Base-by-base conservation (phyloP, 1,284 basidiomycete genomes). In the Cryptococcus deneoformans region DNA sequence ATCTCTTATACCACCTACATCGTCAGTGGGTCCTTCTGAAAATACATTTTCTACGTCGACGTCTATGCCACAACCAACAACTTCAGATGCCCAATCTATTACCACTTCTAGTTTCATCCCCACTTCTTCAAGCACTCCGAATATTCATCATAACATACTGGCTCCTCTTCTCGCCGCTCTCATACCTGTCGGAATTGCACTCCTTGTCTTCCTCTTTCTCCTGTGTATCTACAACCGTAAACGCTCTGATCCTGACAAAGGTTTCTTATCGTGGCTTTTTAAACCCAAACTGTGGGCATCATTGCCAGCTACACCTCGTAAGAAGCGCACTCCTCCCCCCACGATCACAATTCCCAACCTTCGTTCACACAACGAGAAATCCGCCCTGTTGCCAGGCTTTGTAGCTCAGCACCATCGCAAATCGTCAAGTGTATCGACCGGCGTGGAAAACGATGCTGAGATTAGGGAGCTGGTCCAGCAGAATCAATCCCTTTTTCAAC, bases 311-410 rank as follows among this genome's bases (percentile, higher is more conserved):
- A 5, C 9, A 24, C 20, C 20, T 20, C 20, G 20, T 20, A 20
- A 20, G 9, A 35, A 7, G 5, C 53, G 0, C 20, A 10, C n/a
- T 45, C 36, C 20, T 8, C 34, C 6, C 6, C 29, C 6, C 38
- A 12, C 12, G 8, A n/a, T 34, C 46, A 20, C 5, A 29, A 2
- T 9, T 14, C 46, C 46, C n/a, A 6, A 38, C 14, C 36, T 29
- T n/a, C 5, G 16, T 46, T 57, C 57, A 35, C 57, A 59, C 7
- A 45, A 51, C 14, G 65, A 64, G 45, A 64, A 57, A 20, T 63
- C 63, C 5, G 61, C 63, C 24, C 53, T 67, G 1, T 53, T 67
- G 11, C 54, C 61, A 7, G 60, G 58, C 5, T 61, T 61, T 46
- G 50, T 59, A 10, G 57, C 59, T 9, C 59, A 64, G 42, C 61